Percentiles rank a stretch among this genome's conserved stretches.
These are phyloP conservation scores for Apostasia shenzhenica DNA, from an alignment of 106 monocot genomes.

Conservation along the genomic window DNA sequence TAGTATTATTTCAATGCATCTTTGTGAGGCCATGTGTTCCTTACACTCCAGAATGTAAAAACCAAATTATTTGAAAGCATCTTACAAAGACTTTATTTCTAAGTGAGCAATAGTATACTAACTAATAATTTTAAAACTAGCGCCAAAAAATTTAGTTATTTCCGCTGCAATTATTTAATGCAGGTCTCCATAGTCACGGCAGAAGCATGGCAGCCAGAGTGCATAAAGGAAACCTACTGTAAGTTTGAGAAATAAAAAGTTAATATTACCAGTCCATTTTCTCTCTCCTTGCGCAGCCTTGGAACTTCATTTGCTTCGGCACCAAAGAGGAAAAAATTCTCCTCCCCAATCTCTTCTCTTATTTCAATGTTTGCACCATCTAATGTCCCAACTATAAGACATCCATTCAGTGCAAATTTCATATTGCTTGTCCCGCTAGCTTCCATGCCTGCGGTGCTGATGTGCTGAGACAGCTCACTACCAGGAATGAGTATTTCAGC, in stretches of 20 bases:
- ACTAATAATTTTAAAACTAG: too few relatives aligned
- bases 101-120: too few relatives aligned
- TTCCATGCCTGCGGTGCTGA: slow-evolving; percentile 96
- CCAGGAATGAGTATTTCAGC: slow-evolving; percentile 90
- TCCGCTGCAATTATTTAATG: too few relatives aligned
- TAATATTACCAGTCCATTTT: slow-evolving; percentile 60
- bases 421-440: slow-evolving; percentile 96
- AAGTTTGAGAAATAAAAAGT: background rate
- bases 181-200: too few relatives aligned
- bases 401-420: slow-evolving; percentile 95
- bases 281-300: slow-evolving; percentile 66
- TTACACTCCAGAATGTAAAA: background rate
- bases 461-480: slow-evolving; percentile 92
- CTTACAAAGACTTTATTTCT: too few relatives aligned
- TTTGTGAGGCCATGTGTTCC: background rate
- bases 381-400: slow-evolving; percentile 84
- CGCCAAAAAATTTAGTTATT: too few relatives aligned
- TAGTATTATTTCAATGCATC: background rate
- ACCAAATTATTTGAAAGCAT: too few relatives aligned
- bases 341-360: slow-evolving; percentile 83
- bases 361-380: slow-evolving; percentile 98
- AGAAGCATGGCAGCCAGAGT: background rate
- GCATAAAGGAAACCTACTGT: background rate
- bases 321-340: slow-evolving; percentile 95
- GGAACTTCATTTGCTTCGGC: slow-evolving; percentile 84